These are phyloP conservation scores for Euphorbia tirucalli DNA, from an alignment of 345 rosid species.

Conservation along the genomic window DNA sequence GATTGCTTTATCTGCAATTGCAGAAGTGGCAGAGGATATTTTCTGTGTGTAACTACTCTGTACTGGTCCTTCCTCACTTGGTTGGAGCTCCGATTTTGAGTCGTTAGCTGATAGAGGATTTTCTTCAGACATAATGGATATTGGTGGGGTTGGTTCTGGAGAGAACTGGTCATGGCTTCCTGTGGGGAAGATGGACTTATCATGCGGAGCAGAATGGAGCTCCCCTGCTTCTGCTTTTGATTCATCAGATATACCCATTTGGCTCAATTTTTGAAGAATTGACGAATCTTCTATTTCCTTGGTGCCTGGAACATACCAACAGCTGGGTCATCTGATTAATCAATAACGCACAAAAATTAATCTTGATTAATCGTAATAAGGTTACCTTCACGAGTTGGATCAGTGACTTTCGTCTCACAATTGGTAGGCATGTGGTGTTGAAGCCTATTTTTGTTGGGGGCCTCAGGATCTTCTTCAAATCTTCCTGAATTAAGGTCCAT, in stretches of 20 bases:
- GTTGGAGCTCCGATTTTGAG: neutral
- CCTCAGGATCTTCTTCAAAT: conserved; percentile 57
- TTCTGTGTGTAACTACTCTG: conserved; percentile 41
- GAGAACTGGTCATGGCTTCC: conserved; percentile 68
- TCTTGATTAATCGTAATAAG: too few species aligned
- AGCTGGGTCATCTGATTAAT: too few species aligned
- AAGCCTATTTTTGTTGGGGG: conserved; percentile 33
- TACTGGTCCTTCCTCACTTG: conserved; percentile 5
- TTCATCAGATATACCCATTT: conserved; percentile 34
- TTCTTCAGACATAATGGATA: neutral
- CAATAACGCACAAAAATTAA: too few species aligned
- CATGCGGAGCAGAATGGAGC: conserved; percentile 1
- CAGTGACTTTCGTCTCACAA: conserved; percentile 55
- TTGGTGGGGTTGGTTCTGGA: conserved; percentile 32
- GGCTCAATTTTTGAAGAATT: conserved; percentile 36
- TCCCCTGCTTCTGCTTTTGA: conserved; percentile 10
- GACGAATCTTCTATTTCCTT: conserved; percentile 35
- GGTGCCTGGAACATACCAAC: conserved; percentile 29
- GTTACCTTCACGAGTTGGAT: conserved; percentile 44
- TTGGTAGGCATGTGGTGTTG: conserved; percentile 36
- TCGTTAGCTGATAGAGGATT: conserved; percentile 8
- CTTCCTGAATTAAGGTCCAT: conserved; percentile 35
- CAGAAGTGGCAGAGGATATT: conserved; percentile 44
- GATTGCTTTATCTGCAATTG: conserved; percentile 41
- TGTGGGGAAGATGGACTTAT: conserved; percentile 21